Evolutionary conservation across 2,329 filamentous ascomycete genomes (phyloP).

Genomic region (Fusarium protoensiforme): DNA sequence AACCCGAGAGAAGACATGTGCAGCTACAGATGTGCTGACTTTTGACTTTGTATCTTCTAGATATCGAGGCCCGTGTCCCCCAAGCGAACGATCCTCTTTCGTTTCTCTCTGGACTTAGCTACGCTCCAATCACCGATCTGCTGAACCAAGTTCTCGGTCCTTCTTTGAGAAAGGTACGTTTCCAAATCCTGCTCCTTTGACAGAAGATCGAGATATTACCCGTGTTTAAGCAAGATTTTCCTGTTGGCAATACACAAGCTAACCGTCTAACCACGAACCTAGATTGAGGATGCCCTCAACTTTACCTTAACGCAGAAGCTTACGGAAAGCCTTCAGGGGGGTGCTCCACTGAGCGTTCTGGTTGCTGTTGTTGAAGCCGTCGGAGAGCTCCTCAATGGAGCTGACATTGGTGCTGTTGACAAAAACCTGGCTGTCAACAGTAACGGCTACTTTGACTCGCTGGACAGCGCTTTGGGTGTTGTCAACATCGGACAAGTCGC

Average conservation of each 20-base stretch:
- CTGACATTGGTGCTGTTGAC: slow-evolving; percentile 5
- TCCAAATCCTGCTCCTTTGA: background rate
- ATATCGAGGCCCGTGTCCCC: background rate
- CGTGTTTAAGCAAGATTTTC: background rate
- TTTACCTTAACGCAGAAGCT: slow-evolving; percentile 10
- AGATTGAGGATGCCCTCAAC: slow-evolving; percentile 14
- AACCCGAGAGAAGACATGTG: background rate
- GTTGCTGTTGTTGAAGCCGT: slow-evolving; percentile 12
- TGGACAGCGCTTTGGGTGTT: slow-evolving; percentile 1
- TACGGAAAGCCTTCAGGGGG: background rate
- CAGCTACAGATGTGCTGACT: background rate
- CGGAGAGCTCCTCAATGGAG: slow-evolving; percentile 4
- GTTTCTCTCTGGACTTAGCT: slow-evolving; percentile 7
- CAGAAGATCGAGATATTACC: background rate
- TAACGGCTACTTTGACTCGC: slow-evolving; percentile 7
- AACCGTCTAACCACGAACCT: background rate
- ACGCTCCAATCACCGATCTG: slow-evolving; percentile 1
- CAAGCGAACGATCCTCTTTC: background rate
- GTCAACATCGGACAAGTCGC: background rate
- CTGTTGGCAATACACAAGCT: background rate
- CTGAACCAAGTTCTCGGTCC: slow-evolving; percentile 5
- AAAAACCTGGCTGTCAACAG: slow-evolving; percentile 11
- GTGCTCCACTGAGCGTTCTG: slow-evolving; percentile 6
- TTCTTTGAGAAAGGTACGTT: slow-evolving; percentile 7
- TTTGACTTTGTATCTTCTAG: background rate